A percentile compares a stretch with the other conserved stretches of the same genome.
Evolutionary conservation across 495 filamentous ascomycete species (phyloP).

Genomic region (Penicillium daleae): DNA sequence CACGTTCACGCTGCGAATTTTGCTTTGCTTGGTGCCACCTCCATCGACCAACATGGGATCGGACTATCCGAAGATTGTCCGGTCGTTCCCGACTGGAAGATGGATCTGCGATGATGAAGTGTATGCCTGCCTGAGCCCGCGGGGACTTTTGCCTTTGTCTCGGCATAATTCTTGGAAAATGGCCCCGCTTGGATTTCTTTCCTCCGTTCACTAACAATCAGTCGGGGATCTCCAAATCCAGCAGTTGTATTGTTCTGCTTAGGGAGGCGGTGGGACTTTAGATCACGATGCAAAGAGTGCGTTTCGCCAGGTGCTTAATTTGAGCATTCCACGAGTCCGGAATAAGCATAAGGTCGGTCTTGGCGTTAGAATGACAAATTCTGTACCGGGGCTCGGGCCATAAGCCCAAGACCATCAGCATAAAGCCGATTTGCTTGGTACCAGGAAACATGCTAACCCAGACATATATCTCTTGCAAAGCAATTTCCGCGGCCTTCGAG

Average conservation of each 20-base stretch:
- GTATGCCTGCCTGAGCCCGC: not conserved
- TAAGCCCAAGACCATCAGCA: no score
- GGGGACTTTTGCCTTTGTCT: not conserved
- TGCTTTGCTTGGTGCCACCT: conserved; percentile 5
- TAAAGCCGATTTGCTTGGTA: not conserved
- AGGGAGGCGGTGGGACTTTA: no score
- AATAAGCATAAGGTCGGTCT: not conserved
- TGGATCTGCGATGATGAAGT: conserved; percentile 13
- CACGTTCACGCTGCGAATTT: not conserved
- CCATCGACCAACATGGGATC: conserved; percentile 13
- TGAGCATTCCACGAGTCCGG: not conserved
- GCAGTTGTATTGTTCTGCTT: not conserved
- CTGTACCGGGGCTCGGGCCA: not conserved
- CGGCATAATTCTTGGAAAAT: not conserved
- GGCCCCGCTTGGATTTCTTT: not conserved
- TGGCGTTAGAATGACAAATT: not conserved
- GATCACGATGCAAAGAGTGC: no score
- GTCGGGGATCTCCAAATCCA: not conserved
- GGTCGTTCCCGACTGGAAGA: conserved; percentile 6
- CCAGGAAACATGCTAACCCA: not conserved
- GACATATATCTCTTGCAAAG: not conserved
- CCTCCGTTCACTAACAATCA: not conserved
- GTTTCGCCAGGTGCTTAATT: not conserved
- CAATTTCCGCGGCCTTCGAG: not conserved
- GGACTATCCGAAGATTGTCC: conserved; percentile 10